These are phyloP conservation scores for Macrophomina pseudophaseolina DNA, from an alignment of 2,329 filamentous ascomycete genomes.

Conservation along the genomic window DNA sequence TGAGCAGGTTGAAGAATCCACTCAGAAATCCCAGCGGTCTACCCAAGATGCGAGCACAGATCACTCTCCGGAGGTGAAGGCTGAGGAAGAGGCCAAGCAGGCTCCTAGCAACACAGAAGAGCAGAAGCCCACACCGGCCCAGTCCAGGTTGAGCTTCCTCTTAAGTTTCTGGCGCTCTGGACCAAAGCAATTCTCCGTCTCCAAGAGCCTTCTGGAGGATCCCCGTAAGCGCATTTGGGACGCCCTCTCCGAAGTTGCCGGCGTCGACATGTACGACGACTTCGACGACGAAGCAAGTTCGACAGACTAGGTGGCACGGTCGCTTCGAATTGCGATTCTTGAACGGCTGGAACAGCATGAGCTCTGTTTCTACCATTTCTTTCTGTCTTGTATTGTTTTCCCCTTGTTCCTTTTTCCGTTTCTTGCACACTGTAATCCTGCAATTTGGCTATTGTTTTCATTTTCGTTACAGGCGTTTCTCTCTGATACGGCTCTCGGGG, in stretches of 20 bases:
- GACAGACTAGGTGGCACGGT: neutral
- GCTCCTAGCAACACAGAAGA: neutral
- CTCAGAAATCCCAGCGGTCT: neutral
- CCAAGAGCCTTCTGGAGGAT: slow-evolving; percentile 1
- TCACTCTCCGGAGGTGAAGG: neutral
- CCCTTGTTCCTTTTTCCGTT: neutral
- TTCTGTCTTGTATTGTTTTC: slow-evolving; percentile 17
- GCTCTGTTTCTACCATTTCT: neutral
- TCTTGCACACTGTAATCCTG: neutral
- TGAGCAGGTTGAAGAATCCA: neutral
- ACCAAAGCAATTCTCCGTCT: slow-evolving; percentile 8
- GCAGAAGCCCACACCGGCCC: neutral
- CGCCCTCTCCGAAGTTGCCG: slow-evolving; percentile 13
- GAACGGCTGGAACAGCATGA: neutral
- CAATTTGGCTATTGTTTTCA: slow-evolving; percentile 7
- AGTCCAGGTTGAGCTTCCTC: slow-evolving; percentile 12
- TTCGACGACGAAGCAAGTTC: slow-evolving; percentile 20
- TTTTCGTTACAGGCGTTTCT: neutral
- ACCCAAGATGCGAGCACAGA: neutral
- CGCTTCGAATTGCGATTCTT: neutral
- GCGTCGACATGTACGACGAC: slow-evolving; percentile 24
- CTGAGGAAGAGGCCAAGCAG: neutral
- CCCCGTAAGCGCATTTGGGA: slow-evolving; percentile 26
- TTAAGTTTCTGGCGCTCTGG: slow-evolving; percentile 2
- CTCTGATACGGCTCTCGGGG: neutral